Evolutionary conservation across 192 early-diverging fungal species (phyloP).

Genomic region (Backusella mclennaniae): DNA sequence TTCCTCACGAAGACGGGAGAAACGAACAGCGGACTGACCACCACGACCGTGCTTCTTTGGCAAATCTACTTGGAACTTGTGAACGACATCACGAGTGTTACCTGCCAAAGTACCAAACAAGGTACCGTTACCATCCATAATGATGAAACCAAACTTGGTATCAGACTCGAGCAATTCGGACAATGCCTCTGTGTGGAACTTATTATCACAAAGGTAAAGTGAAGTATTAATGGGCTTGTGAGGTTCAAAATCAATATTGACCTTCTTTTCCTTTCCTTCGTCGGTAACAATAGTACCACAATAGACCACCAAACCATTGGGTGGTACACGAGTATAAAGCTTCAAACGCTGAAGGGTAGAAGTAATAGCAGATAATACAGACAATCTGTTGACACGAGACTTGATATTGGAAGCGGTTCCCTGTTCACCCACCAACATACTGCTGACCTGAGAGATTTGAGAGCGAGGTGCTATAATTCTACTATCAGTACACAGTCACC

Average conservation of each 20-base stretch:
- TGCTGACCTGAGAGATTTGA: conserved; percentile 86
- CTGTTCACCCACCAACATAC: conserved; percentile 98
- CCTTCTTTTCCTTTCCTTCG: conserved; percentile 99
- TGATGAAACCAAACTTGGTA: conserved; percentile 96
- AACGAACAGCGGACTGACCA: conserved; percentile 99
- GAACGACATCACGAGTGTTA: conserved; percentile 90
- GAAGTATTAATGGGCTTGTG: conserved; percentile 99
- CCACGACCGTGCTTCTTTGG: conserved; percentile 99
- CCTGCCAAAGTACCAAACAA: conserved; percentile 95
- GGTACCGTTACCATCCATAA: conserved; percentile 98
- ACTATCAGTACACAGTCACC: background rate
- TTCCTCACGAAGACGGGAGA: conserved; percentile 97
- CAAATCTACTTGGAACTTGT: conserved; percentile 94
- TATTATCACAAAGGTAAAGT: conserved; percentile 98
- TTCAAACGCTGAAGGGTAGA: conserved; percentile 97
- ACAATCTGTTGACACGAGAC: conserved; percentile 96
- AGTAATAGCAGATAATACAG: conserved; percentile 95
- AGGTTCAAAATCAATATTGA: conserved; percentile 98
- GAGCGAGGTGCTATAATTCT: conserved; percentile 64
- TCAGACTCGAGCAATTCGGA: conserved; percentile 91
- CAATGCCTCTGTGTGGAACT: conserved; percentile 96
- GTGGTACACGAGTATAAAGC: conserved; percentile 82
- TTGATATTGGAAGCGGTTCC: conserved; percentile 99
- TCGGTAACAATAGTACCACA: conserved; percentile 97
- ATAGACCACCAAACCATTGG: conserved; percentile 94